Evolutionary conservation across 345 rosid genomes (phyloP).

Genomic region (Cardiospermum halicacabum): DNA sequence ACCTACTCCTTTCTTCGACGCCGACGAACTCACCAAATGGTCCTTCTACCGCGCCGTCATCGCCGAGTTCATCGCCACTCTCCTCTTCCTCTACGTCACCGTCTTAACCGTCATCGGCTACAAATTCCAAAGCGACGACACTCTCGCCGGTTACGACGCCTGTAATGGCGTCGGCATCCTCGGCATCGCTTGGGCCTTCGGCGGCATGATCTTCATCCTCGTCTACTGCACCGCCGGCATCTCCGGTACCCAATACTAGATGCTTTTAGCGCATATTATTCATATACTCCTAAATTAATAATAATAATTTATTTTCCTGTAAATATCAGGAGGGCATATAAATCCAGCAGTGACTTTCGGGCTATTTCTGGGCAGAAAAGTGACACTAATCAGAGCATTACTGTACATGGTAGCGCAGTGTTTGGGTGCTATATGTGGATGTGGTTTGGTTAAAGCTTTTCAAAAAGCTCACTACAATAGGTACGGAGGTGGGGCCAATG

Average conservation of each 20-base stretch:
- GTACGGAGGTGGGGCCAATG: conserved; percentile 65
- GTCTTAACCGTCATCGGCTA: conserved; percentile 79
- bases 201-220: conserved; percentile 94
- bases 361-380: conserved; percentile 45
- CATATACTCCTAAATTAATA: too few relatives aligned
- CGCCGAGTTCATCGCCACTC: conserved; percentile 83
- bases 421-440: conserved; percentile 56
- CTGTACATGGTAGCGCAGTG: conserved; percentile 58
- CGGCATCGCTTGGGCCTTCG: conserved; percentile 95
- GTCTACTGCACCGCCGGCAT: conserved; percentile 94
- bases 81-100: conserved; percentile 70
- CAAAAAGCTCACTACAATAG: conserved; percentile 51
- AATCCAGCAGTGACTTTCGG: conserved; percentile 66
- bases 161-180: conserved; percentile 86
- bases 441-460: conserved; percentile 47
- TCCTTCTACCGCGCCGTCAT: conserved; percentile 72
- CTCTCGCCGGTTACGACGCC: conserved; percentile 16
- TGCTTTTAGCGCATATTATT: background rate
- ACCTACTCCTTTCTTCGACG: conserved; percentile 56
- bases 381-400: conserved; percentile 46
- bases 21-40: conserved; percentile 58
- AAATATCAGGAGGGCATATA: conserved; percentile 67
- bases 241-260: conserved; percentile 44
- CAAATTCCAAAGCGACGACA: conserved; percentile 42
- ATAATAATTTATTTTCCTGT: too few relatives aligned